Base-by-base conservation (phyloP, 2,329 filamentous ascomycete species). In the Aspergillus fumigatiaffinis region DNA sequence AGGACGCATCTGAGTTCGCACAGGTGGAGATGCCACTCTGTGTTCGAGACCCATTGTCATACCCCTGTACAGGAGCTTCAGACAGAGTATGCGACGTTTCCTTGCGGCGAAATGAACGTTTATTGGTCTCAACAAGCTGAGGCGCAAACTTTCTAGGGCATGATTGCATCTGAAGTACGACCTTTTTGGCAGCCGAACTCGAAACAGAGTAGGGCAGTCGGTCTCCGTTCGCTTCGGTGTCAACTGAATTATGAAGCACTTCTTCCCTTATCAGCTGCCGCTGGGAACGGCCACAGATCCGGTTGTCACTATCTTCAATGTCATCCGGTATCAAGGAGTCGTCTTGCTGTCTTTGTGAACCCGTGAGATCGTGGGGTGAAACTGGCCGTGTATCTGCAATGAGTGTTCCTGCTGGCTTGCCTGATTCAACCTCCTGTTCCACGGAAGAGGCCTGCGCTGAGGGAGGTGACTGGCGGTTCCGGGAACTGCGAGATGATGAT, bases 101-200 rank as follows among this genome's bases (percentile, higher is more conserved):
- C 21, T 86, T 86, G 17, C 83, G 83, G 66, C 86, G 86, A 61
- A 88, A 85, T 35, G 86, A 86, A 53, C 91, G 82, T 65, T 86
- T 85, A 3, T 88, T 88, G 2, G 90, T 92, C 73, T 93, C 91
- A 60, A 96, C 87, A 55, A 96, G 79, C 67, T 93, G 88, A 12
- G 91, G 91, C 29, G 87, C 83, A 71, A 95, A 96, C 58, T 75
- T 82, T 46, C 80, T 77, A 3, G 64, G 9, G 8, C 20, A 46
- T 21, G 20, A 4, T 21, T 25, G 21, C n/a, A 12, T 25, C 12
- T 46, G 42, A 14, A 12, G 20, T 23, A 46, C 23, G 23, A 21
- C 42, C 9, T 46, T 46, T 6, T 46, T 17, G 42, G 20, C 10
- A 23, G 20, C 20, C 1, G 20, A 23, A 23, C 20, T 46, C 20